Conservation (phyloP, 768 basidiomycete species). For the Phlegmacium glaucopus region DNA sequence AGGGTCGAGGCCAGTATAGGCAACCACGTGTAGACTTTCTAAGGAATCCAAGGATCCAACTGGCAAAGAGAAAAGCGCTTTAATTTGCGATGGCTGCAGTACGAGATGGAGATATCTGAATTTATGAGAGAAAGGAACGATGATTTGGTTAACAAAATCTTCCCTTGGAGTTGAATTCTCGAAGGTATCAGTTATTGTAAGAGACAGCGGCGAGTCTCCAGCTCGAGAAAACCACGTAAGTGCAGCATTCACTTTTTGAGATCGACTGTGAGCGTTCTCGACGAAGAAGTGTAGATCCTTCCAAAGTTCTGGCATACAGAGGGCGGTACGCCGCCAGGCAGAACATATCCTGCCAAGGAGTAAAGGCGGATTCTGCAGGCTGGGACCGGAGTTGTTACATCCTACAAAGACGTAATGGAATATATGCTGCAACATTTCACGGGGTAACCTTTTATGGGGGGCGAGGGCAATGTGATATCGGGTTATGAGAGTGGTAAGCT, state of each 20-base stretch:
- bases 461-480: slow-evolving; percentile 17
- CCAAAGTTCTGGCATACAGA: slow-evolving; percentile 19
- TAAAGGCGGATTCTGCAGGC: slow-evolving; percentile 12
- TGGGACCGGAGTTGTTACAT: slow-evolving; percentile 7
- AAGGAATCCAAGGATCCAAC: slow-evolving; percentile 7
- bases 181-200: slow-evolving; percentile 7
- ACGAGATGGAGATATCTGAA: slow-evolving; percentile 10
- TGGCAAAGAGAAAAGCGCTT: slow-evolving; percentile 8
- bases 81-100: slow-evolving; percentile 8
- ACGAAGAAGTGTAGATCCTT: slow-evolving; percentile 8
- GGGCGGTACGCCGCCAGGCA: slow-evolving; percentile 14
- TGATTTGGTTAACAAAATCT: slow-evolving; percentile 10
- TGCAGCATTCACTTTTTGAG: slow-evolving; percentile 7
- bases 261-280: slow-evolving; percentile 2
- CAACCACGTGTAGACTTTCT: slow-evolving; percentile 6
- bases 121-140: slow-evolving; percentile 6
- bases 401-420: slow-evolving; percentile 10
- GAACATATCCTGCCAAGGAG: slow-evolving; percentile 17
- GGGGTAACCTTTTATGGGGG: slow-evolving; percentile 17
- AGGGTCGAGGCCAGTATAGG: neutral
- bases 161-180: neutral
- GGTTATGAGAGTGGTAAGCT: slow-evolving; percentile 2
- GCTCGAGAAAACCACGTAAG: slow-evolving; percentile 10
- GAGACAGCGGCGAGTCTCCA: slow-evolving; percentile 6
- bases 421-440: slow-evolving; percentile 14